Percentiles rank a stretch among this genome's conserved stretches.
Evolutionary conservation across 2,329 filamentous ascomycete genomes (phyloP).

Genomic region (Trichoderma aggressivum): DNA sequence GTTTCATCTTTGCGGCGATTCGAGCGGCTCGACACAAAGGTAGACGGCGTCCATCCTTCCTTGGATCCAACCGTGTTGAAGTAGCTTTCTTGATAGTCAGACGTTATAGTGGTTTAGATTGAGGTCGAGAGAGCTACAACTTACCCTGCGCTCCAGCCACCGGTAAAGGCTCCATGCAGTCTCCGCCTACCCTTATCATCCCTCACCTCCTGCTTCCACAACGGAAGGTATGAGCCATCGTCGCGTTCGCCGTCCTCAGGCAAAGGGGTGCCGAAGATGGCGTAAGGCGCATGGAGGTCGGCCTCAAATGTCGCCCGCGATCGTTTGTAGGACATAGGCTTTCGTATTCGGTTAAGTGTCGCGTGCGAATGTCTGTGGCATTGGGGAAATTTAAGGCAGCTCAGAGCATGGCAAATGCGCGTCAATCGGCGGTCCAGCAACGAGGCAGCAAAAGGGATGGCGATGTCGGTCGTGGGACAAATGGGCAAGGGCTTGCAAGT

Average conservation of each 20-base stretch:
- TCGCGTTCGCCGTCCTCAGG: conserved; percentile 80
- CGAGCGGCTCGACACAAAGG: conserved; percentile 84
- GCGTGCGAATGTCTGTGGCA: neutral
- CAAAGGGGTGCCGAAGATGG: conserved; percentile 79
- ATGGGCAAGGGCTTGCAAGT: neutral
- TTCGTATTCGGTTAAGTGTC: neutral
- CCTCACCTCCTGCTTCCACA: conserved; percentile 98
- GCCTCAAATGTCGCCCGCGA: conserved; percentile 75
- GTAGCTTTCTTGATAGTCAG: conserved; percentile 55
- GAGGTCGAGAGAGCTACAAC: conserved; percentile 28
- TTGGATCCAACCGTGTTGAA: conserved; percentile 98
- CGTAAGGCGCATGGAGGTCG: conserved; percentile 70
- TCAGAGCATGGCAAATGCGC: neutral
- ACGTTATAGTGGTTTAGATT: neutral
- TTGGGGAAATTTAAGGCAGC: neutral
- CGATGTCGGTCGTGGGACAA: neutral
- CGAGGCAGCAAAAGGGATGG: neutral
- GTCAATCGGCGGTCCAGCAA: no score
- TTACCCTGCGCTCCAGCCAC: conserved; percentile 94
- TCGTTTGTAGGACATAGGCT: conserved; percentile 73
- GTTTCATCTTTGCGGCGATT: conserved; percentile 67
- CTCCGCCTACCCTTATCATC: conserved; percentile 89
- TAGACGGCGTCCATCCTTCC: conserved; percentile 92
- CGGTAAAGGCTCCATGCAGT: conserved; percentile 93
- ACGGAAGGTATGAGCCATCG: conserved; percentile 84